Evolutionary conservation across 2,329 filamentous ascomycete species (phyloP), one percentile per base, ranked within the genome.

Genomic region (Claviceps sp.): DNA sequence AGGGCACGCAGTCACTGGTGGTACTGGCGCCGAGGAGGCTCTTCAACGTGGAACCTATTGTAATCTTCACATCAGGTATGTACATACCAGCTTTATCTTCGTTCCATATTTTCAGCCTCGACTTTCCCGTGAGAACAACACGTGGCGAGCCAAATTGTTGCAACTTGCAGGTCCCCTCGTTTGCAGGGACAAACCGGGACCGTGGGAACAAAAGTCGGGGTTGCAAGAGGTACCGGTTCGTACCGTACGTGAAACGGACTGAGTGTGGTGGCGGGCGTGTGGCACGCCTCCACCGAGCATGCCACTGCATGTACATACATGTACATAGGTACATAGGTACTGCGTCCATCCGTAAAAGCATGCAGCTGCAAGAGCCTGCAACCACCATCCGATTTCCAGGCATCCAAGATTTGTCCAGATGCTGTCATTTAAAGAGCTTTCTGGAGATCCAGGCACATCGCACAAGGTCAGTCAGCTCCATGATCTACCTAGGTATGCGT

Each of bases 101-200:
- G 29, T 34, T 34, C 29, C 9, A 34, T 11, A 4, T 23, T 14
- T 14, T 23, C 36, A 43, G 37, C 42, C 13, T 14, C 26, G 26
- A 44, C 17, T 36, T 43, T 39, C 29, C 22, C 29, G 29, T 34
- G 9, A 34, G 29, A 9, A 34, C 29, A 34, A 52, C 51, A 52
- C 51, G 51, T 52, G 51, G 51, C 51, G 49, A 29, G 36, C 16
- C 20, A 34, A 29, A 43, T 17, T 36, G 29, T 11, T 34, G 29
- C 29, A 11, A 34, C 29, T 34, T 34, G 43, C 49, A 40, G 2
- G n/a, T n/a, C 44, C 22, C 22, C 37, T 13, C 34, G 42, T 46
- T 52, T 39, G 47, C 47, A 50, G 14, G 9, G 17, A 44, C 42
- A n/a, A 22, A 9, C 5, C 37, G 13, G 43, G 17, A 13, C 17